Evolutionary conservation across 345 rosid genomes (phyloP), one percentile per base, ranked within the genome.

Genomic region (Citrus australasica): DNA sequence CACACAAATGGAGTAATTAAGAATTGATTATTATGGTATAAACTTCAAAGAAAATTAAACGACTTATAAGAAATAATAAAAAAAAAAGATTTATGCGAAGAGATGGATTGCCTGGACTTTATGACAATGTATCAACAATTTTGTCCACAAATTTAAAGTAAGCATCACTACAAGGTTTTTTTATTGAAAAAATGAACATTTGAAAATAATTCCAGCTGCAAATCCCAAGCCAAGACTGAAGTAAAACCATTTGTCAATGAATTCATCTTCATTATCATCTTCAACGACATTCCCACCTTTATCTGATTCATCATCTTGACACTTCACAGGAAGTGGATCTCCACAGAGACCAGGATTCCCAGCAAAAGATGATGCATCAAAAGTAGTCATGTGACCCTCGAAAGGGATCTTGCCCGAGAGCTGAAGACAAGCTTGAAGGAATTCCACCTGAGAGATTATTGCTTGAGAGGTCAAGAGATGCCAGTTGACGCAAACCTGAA

Each of bases 381-480:
- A 86, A 8, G 87, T 88, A 11, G 83, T 67, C 83, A 85, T 48
- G 0, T 84, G 90, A 21, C 76, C 81, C 1, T 53, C 40, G 64
- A 62, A 73, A 32, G 92, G 92, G 42, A 89, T 85, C 55, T 4
- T 62, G 13, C 91, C 87, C 0, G 85, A 82, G 51, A 89, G 77
- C 25, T 76, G 80, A 69, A 2, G 87, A n/a, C 81, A 90, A 56
- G 82, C 79, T 77, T 19, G 80, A 33, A 42, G 91, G 93, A 67
- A 86, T 85, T 58, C 77, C 62, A 63, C 89, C 88, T 3, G 86
- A 83, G 7, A 88, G 81, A 33, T 25, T 59, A 60, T 88, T 89
- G 65, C 80, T 80, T 58, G 91, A 86, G 60, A 90, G 85, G 82
- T 87, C 92, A 66, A 89, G 88, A 24, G 90, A 87, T 22, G 76